A percentile compares a stretch with the other conserved stretches of the same genome.
Evolutionary conservation across 2,329 filamentous ascomycete species (phyloP).

Genomic region (Aspergillus glaucus): DNA sequence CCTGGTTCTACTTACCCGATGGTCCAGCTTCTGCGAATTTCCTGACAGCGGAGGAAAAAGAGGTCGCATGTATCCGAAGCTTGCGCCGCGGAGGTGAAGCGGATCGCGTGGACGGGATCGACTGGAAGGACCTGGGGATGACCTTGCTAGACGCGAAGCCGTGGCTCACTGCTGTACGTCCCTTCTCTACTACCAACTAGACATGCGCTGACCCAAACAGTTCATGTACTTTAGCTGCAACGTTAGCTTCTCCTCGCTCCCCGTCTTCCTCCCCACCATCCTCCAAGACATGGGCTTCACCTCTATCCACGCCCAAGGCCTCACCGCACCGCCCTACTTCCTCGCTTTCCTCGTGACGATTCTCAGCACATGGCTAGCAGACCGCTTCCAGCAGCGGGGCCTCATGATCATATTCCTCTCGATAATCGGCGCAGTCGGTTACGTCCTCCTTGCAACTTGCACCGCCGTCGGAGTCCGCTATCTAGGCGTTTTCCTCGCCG

Average conservation of each 20-base stretch:
- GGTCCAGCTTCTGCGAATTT: slow-evolving; percentile 49
- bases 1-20: slow-evolving; percentile 52
- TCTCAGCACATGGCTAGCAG: slow-evolving; percentile 57
- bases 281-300: slow-evolving; percentile 62
- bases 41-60: slow-evolving; percentile 52
- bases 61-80: slow-evolving; percentile 50
- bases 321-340: slow-evolving; percentile 66
- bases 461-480: slow-evolving; percentile 47
- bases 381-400: slow-evolving; percentile 59
- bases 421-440: slow-evolving; percentile 54
- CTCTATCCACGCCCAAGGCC: slow-evolving; percentile 60
- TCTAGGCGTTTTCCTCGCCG: slow-evolving; percentile 49
- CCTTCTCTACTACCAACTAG: background rate
- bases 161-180: slow-evolving; percentile 42
- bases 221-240: slow-evolving; percentile 57
- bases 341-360: slow-evolving; percentile 60
- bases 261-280: slow-evolving; percentile 60
- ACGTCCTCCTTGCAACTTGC: slow-evolving; percentile 57
- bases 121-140: slow-evolving; percentile 43
- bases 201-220: slow-evolving; percentile 12
- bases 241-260: slow-evolving; percentile 60
- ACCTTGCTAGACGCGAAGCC: slow-evolving; percentile 42
- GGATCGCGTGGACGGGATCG: slow-evolving; percentile 34
- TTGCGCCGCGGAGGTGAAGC: slow-evolving; percentile 49
- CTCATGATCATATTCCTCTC: slow-evolving; percentile 53